Evolutionary conservation across 306 rosid genomes (phyloP), one percentile per base, ranked within the genome.

Genomic region (Vigna angularis): DNA sequence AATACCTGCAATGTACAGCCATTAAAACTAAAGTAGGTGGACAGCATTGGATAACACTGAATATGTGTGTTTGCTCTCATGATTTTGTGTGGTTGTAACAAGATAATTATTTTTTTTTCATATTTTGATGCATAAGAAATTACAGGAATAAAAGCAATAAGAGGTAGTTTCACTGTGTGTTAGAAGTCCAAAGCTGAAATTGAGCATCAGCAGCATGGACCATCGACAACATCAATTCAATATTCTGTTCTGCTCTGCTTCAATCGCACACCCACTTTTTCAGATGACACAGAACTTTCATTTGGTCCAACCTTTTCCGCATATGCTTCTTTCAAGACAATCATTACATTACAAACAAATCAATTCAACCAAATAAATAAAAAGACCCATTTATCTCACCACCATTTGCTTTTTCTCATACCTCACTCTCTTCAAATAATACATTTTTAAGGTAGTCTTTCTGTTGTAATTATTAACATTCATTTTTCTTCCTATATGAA

Each of bases 231-330:
- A 51, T 66, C 55, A 42, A 73, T 56, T 66, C 65, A 42, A 73
- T 56, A 57, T 64, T 64, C 49, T 40, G 51, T 65, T 73, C 16
- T 73, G 70, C 50, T 58, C 57, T 76, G 73, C 65, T 50, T 49
- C 11, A 63, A 63, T 32, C 22, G 72, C 72, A 49, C 44, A 49
- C 44, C 66, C 56, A 76, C 80, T 52, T 77, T 77, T 77, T 77
- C 74, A 55, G 81, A 40, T 15, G 74, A 32, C 67, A 53, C 69
- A 55, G 40, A 73, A 78, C 82, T 78, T 78, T 68, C 75, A 68
- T 57, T 56, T 57, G 75, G 75, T 78, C 81, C 82, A 78, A 53
- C 80, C 80, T 22, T 28, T 8, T 16, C 56, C 48, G 45, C 75
- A 77, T 61, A 61, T 68, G 57, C 81, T 67, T 67, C 58, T 66